Evolutionary conservation across 306 rosid genomes (phyloP), one percentile per base, ranked within the genome.

Genomic region (Begonia masoniana): DNA sequence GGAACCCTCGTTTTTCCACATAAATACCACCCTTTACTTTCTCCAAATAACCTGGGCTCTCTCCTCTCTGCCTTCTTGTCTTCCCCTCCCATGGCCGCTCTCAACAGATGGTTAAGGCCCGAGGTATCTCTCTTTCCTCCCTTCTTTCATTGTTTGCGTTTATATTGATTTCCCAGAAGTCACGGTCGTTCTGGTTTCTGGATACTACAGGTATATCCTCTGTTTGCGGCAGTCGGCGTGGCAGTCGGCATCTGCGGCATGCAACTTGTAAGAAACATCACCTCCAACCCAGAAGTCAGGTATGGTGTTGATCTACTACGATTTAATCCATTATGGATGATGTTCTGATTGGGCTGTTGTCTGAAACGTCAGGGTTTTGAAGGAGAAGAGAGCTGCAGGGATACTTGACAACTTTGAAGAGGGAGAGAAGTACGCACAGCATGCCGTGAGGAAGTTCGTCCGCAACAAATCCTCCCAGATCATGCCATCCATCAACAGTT

Each of bases 201-300:
- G 47, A 24, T 39, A 15, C 58, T 46, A 15, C 58, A 91, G 97
- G 97, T 85, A 5, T 91, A 75, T 67, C 97, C 97, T 4, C 85
- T 91, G 55, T 78, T 85, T 50, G 92, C 85, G 9, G 26, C 96
- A 0, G 80, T 74, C 35, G 92, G 96, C n/a, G 72, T 66, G 7
- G 96, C 92, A 51, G 88, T 91, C 57, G 88, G 88, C 50, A 71
- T 91, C 57, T 91, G 97, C 43, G 92, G 62, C 7, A 73, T 83
- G 88, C 96, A 85, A 58, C 96, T 91, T 39, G 42, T 85, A 8
- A 81, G 97, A 70, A 91, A 91, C 41, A 81, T 91, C 58, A 15
- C 56, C 68, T 55, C 63, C 60, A 91, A 91, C 61, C 96, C 96
- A 54, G 97, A 85, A 75, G 97, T 91, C 68, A 85, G 97, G 95